Evolutionary conservation across 1,284 basidiomycete genomes (phyloP).

Genomic region (Trichosporon inkin): DNA sequence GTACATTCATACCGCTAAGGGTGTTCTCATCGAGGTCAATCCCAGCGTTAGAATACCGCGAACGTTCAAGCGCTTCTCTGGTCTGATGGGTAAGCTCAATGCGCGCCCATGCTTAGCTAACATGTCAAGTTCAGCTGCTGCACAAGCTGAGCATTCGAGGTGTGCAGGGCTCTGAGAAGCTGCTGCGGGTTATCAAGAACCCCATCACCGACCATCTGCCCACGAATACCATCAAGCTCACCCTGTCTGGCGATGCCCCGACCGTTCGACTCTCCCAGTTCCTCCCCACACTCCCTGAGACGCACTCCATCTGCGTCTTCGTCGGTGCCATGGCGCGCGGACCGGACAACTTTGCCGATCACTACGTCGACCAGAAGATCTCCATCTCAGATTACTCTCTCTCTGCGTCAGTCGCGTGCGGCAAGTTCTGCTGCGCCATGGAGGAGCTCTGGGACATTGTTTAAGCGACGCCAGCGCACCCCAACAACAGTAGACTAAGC

Average conservation of each 20-base stretch:
- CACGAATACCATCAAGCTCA: conserved; percentile 90
- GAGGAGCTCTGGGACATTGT: conserved; percentile 62
- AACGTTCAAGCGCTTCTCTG: conserved; percentile 98
- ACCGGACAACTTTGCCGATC: conserved; percentile 93
- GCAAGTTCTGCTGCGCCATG: conserved; percentile 70
- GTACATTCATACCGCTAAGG: conserved; percentile 96
- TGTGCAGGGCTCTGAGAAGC: conserved; percentile 92
- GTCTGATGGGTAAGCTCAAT: conserved; percentile 79
- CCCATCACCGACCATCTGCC: conserved; percentile 94
- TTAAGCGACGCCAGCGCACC: conserved; percentile 32
- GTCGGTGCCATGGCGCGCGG: conserved; percentile 97
- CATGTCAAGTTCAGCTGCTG: conserved; percentile 82
- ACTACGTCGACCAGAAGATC: conserved; percentile 93
- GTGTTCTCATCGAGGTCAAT: conserved; percentile 97
- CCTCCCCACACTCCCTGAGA: conserved; percentile 73
- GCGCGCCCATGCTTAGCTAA: neutral
- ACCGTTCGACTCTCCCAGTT: conserved; percentile 78
- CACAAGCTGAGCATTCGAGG: conserved; percentile 94
- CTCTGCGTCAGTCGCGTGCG: conserved; percentile 93
- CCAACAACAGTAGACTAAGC: neutral
- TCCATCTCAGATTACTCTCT: conserved; percentile 91
- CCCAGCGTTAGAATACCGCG: conserved; percentile 94
- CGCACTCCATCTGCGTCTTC: conserved; percentile 88
- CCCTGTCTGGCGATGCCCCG: conserved; percentile 86
- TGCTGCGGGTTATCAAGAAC: conserved; percentile 98